Evolutionary conservation across 768 basidiomycete species (phyloP), one percentile per base, ranked within the genome.

Genomic region (Clavaria fumosa): DNA sequence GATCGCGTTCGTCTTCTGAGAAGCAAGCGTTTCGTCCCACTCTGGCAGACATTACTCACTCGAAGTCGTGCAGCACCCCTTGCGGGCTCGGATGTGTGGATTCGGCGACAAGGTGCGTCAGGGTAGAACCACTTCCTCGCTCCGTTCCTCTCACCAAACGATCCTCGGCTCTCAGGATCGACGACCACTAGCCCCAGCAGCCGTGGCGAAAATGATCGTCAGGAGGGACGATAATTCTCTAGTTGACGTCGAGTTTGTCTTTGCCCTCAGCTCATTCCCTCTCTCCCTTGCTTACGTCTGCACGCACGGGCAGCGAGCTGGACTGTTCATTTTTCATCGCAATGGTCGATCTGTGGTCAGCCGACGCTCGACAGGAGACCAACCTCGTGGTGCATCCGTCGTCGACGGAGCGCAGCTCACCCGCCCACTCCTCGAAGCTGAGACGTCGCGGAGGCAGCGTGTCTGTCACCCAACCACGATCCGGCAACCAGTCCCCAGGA

Each of bases 61-160:
- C 28, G 78, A 85, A 46, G 72, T 91, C 48, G 70, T 84, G 3
- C 91, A 95, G 53, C 74, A 91, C 48, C 90, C 91, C 27, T 57
- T 84, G 33, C 74, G 90, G 30, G 91, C 90, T 34, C 73, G 90
- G 45, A 91, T 91, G 78, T 93, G 90, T 54, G 91, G 91, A 7
- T 91, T 93, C 56, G 90, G 90, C 31, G 88, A 95, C 65, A 93
- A 91, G 67, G 89, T 88, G 47, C 42, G 52, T 46, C 30, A 41
- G 44, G 26, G 47, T 42, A 35, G 41, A 38, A 40, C 37, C 14
- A 12, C 3, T 3, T 19, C 7, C 2, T n/a, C 12, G 15, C 18
- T 7, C 18, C 14, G 11, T 31, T 36, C 19, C 31, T n/a, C 14
- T 28, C 9, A 28, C 14, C 14, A 45, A 36, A 18, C 42, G 38